Evolutionary conservation across 2,329 filamentous ascomycete genomes (phyloP), one percentile per base, ranked within the genome.

Genomic region (Talaromyces sp.): DNA sequence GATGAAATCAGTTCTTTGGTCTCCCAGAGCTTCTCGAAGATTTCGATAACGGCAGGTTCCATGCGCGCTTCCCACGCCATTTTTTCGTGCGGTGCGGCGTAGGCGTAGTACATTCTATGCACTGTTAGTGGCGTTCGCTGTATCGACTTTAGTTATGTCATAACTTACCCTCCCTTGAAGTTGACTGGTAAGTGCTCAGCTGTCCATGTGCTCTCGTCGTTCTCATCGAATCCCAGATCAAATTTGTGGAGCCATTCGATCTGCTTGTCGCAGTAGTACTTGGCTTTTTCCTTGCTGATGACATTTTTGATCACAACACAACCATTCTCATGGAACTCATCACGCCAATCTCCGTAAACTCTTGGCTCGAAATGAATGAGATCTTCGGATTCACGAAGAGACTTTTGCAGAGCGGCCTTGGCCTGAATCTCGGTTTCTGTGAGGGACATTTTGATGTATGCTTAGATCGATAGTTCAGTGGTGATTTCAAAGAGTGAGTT

Each of bases 241-340:
- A 81, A 82, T 2, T 75, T 77, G 60, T 79, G 73, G 7, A 82
- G 71, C 79, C 80, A 82, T 60, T 79, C 69, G 22, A 79, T 72
- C 66, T 76, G 74, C 68, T 79, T 79, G 22, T 78, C 68, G 63
- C 70, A 70, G 67, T 82, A 82, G 59, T 78, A 76, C 24, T 77
- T 66, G 8, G 79, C 78, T 0, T 73, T 70, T 66, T 81, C 78
- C 1, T 68, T 68, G 14, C 70, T 69, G 63, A 82, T 76, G 16
- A 74, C 78, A 45, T 72, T 71, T 67, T 80, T 81, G 66, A 82
- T 72, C 11, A 82, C 67, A 1, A 75, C 76, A 65, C 72, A 81
- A 19, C 79, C 80, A 62, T 80, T 71, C 47, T 72, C 70, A 68
- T 77, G 72, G 63, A 82, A 78, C n/a, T 82, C 65, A 71, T 81